Evolutionary conservation across 1,284 basidiomycete species (phyloP).

Genomic region (Irpex sp.): DNA sequence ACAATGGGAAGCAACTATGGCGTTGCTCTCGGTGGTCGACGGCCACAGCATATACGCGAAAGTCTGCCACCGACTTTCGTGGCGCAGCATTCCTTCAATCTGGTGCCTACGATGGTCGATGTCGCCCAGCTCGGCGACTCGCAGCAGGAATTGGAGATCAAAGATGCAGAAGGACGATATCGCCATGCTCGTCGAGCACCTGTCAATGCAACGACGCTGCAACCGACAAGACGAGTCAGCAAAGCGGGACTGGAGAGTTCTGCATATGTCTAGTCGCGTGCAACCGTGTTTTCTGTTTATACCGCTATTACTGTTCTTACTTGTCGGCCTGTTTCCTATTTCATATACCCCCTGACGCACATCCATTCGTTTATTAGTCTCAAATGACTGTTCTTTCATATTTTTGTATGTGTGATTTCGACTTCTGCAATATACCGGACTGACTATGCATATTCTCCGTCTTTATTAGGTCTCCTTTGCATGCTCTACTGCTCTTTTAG

Average conservation of each 20-base stretch:
- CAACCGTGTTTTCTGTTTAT: background rate
- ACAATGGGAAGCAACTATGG: slow-evolving; percentile 32
- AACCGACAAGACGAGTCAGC: slow-evolving; percentile 82
- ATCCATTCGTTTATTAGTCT: background rate
- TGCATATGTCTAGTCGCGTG: slow-evolving; percentile 19
- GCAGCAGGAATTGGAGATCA: slow-evolving; percentile 81
- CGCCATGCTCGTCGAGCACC: slow-evolving; percentile 80
- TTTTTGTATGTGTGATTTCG: background rate
- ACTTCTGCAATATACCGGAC: background rate
- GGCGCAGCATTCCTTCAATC: slow-evolving; percentile 27
- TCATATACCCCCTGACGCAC: background rate
- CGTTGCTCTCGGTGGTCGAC: slow-evolving; percentile 42
- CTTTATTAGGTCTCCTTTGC: background rate
- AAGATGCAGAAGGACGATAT: slow-evolving; percentile 79
- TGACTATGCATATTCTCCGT: background rate
- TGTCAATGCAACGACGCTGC: slow-evolving; percentile 81
- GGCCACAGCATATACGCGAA: slow-evolving; percentile 65
- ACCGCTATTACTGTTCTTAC: background rate
- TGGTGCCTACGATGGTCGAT: slow-evolving; percentile 26
- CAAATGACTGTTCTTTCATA: background rate
- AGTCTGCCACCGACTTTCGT: slow-evolving; percentile 65
- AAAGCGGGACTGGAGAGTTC: slow-evolving; percentile 85
- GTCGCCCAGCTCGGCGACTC: slow-evolving; percentile 48
- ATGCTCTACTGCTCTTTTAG: background rate
- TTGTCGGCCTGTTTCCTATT: slow-evolving; percentile 1